Evolutionary conservation across 805 yeast genomes (phyloP).

Genomic region (Danielia reshetovae): DNA sequence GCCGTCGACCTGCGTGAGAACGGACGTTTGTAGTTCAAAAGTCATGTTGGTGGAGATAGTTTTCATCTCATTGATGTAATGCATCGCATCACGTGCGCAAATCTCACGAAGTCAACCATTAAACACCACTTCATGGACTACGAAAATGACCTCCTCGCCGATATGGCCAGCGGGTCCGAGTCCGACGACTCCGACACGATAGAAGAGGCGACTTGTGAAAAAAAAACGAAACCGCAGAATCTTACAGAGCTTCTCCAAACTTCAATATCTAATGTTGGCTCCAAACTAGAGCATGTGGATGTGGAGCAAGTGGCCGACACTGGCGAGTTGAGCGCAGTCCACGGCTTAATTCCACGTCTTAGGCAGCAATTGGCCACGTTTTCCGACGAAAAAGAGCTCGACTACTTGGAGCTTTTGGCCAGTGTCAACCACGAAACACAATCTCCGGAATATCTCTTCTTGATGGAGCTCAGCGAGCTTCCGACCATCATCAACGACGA

Average conservation of each 20-base stretch:
- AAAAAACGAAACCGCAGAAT: constrained; percentile 4
- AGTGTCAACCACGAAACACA: constrained; percentile 26
- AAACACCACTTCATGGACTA: constrained; percentile 26
- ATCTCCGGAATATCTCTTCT: constrained; percentile 42
- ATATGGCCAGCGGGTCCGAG: constrained; percentile 33
- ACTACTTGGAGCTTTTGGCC: constrained; percentile 29
- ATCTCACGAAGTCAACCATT: not conserved
- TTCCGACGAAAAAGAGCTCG: constrained; percentile 22
- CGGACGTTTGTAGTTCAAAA: constrained; percentile 21
- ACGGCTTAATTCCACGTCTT: constrained; percentile 21
- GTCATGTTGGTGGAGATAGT: too few species aligned
- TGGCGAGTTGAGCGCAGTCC: constrained; percentile 19
- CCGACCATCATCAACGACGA: constrained; percentile 54
- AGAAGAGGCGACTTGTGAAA: constrained; percentile 6
- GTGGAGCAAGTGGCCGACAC: constrained; percentile 19
- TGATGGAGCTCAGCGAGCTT: constrained; percentile 52
- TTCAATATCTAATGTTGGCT: constrained; percentile 12
- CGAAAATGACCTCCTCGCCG: constrained; percentile 41
- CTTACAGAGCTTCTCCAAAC: constrained; percentile 14
- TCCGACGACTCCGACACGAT: constrained; percentile 5
- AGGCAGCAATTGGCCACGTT: constrained; percentile 18
- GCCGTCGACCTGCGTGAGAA: constrained; percentile 70
- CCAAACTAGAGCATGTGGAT: constrained; percentile 18
- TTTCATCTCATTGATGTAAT: not conserved
- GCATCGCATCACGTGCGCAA: constrained; percentile 3